A percentile compares a stretch with the other conserved stretches of the same genome.
Evolutionary conservation across 257 asterid genomes (phyloP).

Genomic region (Forsythia suspensa): DNA sequence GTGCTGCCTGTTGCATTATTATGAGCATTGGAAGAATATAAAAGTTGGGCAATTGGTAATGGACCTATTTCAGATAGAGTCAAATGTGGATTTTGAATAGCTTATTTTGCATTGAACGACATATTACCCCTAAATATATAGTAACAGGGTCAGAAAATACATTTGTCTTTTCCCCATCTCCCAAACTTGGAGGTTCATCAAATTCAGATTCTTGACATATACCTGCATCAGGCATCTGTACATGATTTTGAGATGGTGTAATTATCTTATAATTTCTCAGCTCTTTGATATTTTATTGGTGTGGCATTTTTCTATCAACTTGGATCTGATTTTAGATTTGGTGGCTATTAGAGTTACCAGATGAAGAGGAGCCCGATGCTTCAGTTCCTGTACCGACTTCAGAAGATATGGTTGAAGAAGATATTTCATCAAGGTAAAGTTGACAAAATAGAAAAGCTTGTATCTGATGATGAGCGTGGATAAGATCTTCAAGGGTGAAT

Average conservation of each 20-base stretch:
- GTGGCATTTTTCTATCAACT: background rate
- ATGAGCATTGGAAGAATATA: background rate
- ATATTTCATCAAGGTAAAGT: constrained; percentile 74
- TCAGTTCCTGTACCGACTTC: constrained; percentile 60
- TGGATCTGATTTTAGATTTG: constrained; percentile 20
- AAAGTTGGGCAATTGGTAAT: background rate
- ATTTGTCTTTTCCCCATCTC: background rate
- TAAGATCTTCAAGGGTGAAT: constrained; percentile 6
- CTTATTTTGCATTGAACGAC: background rate
- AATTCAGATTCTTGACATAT: background rate
- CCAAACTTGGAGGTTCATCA: background rate
- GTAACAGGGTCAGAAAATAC: background rate
- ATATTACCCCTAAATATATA: background rate
- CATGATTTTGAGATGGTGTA: constrained; percentile 1
- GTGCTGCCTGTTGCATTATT: background rate
- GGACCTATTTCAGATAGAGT: background rate
- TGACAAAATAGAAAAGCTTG: constrained; percentile 7
- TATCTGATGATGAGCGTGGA: constrained; percentile 9
- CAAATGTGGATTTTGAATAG: background rate
- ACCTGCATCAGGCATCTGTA: background rate
- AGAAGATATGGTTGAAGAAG: constrained; percentile 66
- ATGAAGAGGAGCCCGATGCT: constrained; percentile 70
- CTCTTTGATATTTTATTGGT: constrained; percentile 6
- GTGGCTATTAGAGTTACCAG: constrained; percentile 51
- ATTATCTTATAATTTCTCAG: constrained; percentile 5